Conservation (phyloP, 352 stramenopile genomes). For the Blastocystis sp. region DNA sequence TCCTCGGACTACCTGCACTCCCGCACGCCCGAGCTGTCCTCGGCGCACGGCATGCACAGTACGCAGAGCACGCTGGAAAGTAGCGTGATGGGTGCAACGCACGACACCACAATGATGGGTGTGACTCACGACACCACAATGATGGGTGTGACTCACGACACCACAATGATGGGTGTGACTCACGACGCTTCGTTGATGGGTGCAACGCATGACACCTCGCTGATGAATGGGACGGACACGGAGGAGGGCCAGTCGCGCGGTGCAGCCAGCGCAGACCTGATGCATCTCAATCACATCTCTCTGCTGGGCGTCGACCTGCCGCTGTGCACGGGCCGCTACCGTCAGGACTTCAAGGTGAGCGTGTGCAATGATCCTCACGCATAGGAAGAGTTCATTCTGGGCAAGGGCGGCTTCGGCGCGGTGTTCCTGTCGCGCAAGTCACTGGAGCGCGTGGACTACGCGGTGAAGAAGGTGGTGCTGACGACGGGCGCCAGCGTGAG, state of each 20-base stretch:
- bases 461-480: conserved; percentile 45
- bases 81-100: not conserved
- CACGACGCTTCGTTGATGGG: not conserved
- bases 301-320: conserved; percentile 28
- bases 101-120: not conserved
- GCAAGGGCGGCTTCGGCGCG: conserved; percentile 81
- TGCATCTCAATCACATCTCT: not conserved
- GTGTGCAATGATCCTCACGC: not conserved
- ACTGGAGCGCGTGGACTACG: conserved; percentile 75
- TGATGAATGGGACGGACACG: not conserved
- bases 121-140: not conserved
- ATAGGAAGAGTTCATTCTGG: conserved; percentile 72
- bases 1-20: not conserved
- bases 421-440: conserved; percentile 82
- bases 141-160: not conserved
- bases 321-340: conserved; percentile 51
- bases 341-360: conserved; percentile 42
- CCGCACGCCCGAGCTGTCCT: too few species aligned
- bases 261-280: not conserved
- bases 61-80: not conserved
- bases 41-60: too few species aligned
- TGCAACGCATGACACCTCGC: not conserved
- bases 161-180: not conserved
- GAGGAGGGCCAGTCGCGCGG: not conserved
- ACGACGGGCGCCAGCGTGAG: conserved; percentile 63